Evolutionary conservation across 768 basidiomycete genomes (phyloP), one percentile per base, ranked within the genome.

Genomic region (Kwoniella shandongensis): DNA sequence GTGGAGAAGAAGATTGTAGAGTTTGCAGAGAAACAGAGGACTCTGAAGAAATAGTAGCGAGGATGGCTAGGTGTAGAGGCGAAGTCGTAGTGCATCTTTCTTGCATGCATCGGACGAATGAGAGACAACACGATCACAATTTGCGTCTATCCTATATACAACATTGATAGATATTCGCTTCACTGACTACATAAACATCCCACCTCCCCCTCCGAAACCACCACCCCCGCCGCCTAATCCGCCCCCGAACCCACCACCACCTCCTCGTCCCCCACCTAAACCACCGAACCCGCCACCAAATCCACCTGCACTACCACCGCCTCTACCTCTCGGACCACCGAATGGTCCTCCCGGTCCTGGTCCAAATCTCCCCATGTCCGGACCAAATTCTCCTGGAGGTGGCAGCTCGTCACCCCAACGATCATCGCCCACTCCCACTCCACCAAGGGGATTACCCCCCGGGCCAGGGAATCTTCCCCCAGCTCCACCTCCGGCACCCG

Each of bases 21-120:
- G 71, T 87, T 86, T 73, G 94, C 96, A 2, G 96, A 98, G 79
- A 98, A 98, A 79, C 96, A 98, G 78, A 82, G 94, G 74, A 98
- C 96, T 23, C 67, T 85, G 69, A 86, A 86, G 71, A 40, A 44
- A 29, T 51, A 53, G 44, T 32, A n/a, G n/a, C n/a, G n/a, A n/a
- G n/a, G n/a, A 32, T 13, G n/a, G n/a, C n/a, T n/a, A n/a, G n/a
- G n/a, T n/a, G n/a, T n/a, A n/a, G n/a, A n/a, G n/a, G n/a, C n/a
- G n/a, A n/a, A n/a, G n/a, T n/a, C n/a, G n/a, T n/a, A n/a, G n/a
- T n/a, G n/a, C n/a, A n/a, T n/a, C n/a, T n/a, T n/a, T n/a, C n/a
- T n/a, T n/a, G n/a, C n/a, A n/a, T n/a, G n/a, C n/a, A n/a, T n/a
- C n/a, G n/a, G n/a, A n/a, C n/a, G n/a, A n/a, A n/a, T n/a, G n/a